Conservation (phyloP, 179 eudicot genomes). For the Camellia oleifera region DNA sequence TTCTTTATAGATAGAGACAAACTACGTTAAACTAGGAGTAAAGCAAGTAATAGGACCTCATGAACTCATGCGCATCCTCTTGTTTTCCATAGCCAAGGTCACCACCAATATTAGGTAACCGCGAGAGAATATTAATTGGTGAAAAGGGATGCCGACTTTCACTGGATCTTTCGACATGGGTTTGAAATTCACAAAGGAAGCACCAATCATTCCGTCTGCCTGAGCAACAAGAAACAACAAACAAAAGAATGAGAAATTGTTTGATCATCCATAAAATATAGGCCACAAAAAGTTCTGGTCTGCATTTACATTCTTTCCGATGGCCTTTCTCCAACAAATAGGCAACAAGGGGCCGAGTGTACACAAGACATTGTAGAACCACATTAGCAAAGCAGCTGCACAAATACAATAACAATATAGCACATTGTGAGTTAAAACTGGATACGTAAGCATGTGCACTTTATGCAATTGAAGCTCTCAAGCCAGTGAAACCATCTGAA, state of each 20-base stretch:
- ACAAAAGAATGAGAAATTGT: background rate
- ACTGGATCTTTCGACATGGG: slow-evolving; percentile 58
- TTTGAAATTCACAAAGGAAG: slow-evolving; percentile 82
- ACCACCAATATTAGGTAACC: slow-evolving; percentile 82
- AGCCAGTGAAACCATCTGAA: slow-evolving; percentile 3
- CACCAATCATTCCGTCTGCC: slow-evolving; percentile 88
- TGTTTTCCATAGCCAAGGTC: slow-evolving; percentile 86
- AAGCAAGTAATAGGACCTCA: slow-evolving; percentile 54
- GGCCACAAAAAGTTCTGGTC: background rate
- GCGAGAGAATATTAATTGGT: slow-evolving; percentile 74
- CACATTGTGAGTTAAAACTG: background rate
- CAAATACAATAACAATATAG: slow-evolving; percentile 7
- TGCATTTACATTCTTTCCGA: slow-evolving; percentile 56
- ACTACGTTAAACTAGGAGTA: background rate
- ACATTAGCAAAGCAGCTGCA: slow-evolving; percentile 96
- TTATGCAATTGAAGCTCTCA: no score
- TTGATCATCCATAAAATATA: background rate
- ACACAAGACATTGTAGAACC: slow-evolving; percentile 84
- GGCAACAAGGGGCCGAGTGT: slow-evolving; percentile 79
- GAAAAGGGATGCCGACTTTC: slow-evolving; percentile 64
- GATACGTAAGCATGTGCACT: no score
- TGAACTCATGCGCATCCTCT: slow-evolving; percentile 97
- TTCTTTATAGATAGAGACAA: background rate
- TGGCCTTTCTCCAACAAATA: slow-evolving; percentile 83
- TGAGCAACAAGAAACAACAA: slow-evolving; percentile 26